phyloP scores from a whole-genome alignment of 2,329 filamentous ascomycete genomes.

The Blumeria hordei region DNA sequence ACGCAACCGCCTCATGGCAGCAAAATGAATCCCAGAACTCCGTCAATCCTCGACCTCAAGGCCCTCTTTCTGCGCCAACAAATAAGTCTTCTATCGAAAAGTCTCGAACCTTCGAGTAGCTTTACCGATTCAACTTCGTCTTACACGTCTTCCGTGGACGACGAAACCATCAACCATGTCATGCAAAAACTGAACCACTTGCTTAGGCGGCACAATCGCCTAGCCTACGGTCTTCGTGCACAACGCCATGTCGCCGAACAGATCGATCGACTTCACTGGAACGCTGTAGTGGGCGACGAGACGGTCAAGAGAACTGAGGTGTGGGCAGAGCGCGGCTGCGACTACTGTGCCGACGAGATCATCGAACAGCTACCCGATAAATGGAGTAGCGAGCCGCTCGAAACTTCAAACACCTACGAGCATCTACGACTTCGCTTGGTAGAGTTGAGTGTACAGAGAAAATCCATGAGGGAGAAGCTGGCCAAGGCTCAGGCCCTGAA shows the following conservation, averaged over 20 bases:
- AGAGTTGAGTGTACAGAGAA: constrained; percentile 23
- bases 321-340: constrained; percentile 16
- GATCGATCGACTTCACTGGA: constrained; percentile 39
- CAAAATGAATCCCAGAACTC: constrained; percentile 7
- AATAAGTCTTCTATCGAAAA: constrained; percentile 35
- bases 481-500: constrained; percentile 25
- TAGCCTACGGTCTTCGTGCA: constrained; percentile 44
- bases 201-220: constrained; percentile 37
- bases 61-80: constrained; percentile 37
- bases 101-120: constrained; percentile 28
- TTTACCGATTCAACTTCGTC: constrained; percentile 17
- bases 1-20: too few species aligned
- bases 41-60: constrained; percentile 37
- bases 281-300: constrained; percentile 16
- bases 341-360: constrained; percentile 11
- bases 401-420: constrained; percentile 25
- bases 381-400: constrained; percentile 11
- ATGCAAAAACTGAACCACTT: constrained; percentile 33
- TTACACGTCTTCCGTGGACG: constrained; percentile 20
- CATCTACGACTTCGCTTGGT: constrained; percentile 25
- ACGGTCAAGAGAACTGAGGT: constrained; percentile 17
- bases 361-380: constrained; percentile 12
- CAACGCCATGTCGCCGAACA: constrained; percentile 49
- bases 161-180: constrained; percentile 29
- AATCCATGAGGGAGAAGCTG: constrained; percentile 18